Percentiles rank a stretch among this genome's conserved stretches.
Conservation (phyloP, 176 grass and related monocot species). For the Eragrostis nindensis region DNA sequence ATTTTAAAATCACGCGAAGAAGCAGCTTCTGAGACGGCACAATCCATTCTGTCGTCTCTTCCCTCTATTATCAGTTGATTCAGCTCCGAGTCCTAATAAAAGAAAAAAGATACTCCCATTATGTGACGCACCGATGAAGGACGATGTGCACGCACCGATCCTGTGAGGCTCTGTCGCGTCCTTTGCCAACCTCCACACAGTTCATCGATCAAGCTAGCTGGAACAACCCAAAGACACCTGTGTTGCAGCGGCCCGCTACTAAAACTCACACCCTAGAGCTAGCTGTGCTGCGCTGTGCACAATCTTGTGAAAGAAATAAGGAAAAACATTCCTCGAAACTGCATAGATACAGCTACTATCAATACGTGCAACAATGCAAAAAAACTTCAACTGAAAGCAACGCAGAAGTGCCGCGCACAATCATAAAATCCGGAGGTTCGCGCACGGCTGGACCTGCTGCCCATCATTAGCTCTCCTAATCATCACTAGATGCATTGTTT, state of each 20-base stretch:
- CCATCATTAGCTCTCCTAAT: constrained; percentile 38
- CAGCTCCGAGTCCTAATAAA: not conserved
- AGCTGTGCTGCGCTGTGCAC: constrained; percentile 30
- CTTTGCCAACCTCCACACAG: constrained; percentile 35
- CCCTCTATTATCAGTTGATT: not conserved
- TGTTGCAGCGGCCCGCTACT: not conserved
- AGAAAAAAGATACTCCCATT: not conserved
- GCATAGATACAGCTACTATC: not conserved
- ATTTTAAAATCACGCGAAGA: not conserved
- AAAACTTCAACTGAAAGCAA: not conserved
- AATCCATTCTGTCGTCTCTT: not conserved
- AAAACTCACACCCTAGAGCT: constrained; percentile 5
- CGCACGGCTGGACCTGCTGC: constrained; percentile 2
- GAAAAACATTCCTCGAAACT: not conserved
- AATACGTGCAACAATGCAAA: constrained; percentile 5
- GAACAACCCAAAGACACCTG: constrained; percentile 43
- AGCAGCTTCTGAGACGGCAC: not conserved
- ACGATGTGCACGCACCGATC: not conserved
- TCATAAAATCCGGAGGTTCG: constrained; percentile 3
- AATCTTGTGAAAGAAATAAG: constrained; percentile 38
- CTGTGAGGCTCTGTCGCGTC: not conserved
- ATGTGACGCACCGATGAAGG: constrained; percentile 1
- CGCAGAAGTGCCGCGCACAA: constrained; percentile 1
- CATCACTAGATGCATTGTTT: constrained; percentile 14
- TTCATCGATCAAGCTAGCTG: constrained; percentile 34